Evolutionary conservation across 805 yeast species (phyloP), one percentile per base, ranked within the genome.

Genomic region (Myxozyma neglecta): DNA sequence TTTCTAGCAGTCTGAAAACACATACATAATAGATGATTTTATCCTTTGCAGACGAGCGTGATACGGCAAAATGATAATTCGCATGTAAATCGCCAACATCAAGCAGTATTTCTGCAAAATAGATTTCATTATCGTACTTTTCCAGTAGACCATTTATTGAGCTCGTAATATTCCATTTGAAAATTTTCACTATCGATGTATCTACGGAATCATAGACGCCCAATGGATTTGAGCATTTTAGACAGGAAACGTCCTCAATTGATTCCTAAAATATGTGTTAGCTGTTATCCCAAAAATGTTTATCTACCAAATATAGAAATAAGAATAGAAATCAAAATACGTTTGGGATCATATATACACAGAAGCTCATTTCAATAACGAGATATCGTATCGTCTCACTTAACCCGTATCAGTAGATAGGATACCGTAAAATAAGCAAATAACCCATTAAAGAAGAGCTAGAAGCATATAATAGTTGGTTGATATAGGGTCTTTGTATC

Each of bases 131-230:
- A n/a, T 35, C 36, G 36, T 13, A 46, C n/a, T 11, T 3, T 9
- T 37, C n/a, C 7, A 5, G n/a, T 10, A 14, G 16, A 2, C 20
- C 43, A 14, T 46, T 24, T 13, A 11, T 7, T 3, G 37, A 16
- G 14, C 85, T 67, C 8, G 61, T 59, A 1, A 86, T 47, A 32
- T 77, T 77, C 92, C 92, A 88, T 69, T 87, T 87, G 74, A 77
- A 77, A 1, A 87, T 45, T n/a, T 57, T 52, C 16, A 50, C 50
- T 24, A 45, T 16, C 39, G 50, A 44, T 13, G 32, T 43, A 29
- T 44, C 59, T 42, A 42, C 44, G 1, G 16, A 24, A 13, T 48
- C 59, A 20, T 20, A n/a, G 5, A 39, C 49, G 8, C 59, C 59
- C 6, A 55, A 39, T n/a, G 16, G 36, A 18, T 11, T 20, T 10